Percentiles rank a stretch among this genome's conserved stretches.
Conservation (phyloP, 1,139 yeast genomes). For the Geotrichum cucujoidarum region DNA sequence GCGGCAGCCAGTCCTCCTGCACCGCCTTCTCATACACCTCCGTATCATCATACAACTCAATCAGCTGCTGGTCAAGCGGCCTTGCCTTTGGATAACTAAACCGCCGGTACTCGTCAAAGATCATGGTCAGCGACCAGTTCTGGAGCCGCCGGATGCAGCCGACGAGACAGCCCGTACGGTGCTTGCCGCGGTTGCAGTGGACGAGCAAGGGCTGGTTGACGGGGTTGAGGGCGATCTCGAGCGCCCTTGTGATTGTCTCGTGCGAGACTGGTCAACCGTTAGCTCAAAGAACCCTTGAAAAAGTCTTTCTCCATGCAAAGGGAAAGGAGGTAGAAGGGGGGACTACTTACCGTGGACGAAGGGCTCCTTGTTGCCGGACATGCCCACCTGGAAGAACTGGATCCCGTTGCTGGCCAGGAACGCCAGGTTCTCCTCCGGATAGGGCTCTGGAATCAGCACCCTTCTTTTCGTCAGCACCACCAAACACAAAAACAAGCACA, state of each 20-base stretch:
- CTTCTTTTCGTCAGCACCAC: slow-evolving; percentile 7
- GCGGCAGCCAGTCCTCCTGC: slow-evolving; percentile 56
- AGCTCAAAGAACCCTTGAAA: too few species aligned
- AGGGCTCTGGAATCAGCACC: slow-evolving; percentile 86
- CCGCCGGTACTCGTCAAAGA: slow-evolving; percentile 88
- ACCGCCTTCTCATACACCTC: slow-evolving; percentile 53
- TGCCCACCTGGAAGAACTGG: slow-evolving; percentile 75
- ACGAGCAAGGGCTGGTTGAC: slow-evolving; percentile 83
- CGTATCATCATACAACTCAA: slow-evolving; percentile 73
- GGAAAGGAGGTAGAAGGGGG: background rate
- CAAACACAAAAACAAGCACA: background rate
- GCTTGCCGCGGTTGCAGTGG: slow-evolving; percentile 95
- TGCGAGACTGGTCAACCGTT: too few species aligned
- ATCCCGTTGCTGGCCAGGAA: slow-evolving; percentile 61
- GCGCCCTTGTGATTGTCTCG: slow-evolving; percentile 70
- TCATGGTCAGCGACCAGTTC: slow-evolving; percentile 88
- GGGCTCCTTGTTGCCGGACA: slow-evolving; percentile 95
- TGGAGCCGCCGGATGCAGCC: slow-evolving; percentile 87
- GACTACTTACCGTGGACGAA: slow-evolving; percentile 53
- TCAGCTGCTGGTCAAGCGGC: slow-evolving; percentile 91
- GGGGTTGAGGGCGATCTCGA: slow-evolving; percentile 76
- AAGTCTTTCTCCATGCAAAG: too few species aligned
- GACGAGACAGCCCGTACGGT: slow-evolving; percentile 91
- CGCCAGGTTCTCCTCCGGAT: slow-evolving; percentile 68
- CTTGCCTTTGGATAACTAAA: slow-evolving; percentile 94